Base-by-base conservation (phyloP, 1,284 basidiomycete genomes). In the Athelia sp. region DNA sequence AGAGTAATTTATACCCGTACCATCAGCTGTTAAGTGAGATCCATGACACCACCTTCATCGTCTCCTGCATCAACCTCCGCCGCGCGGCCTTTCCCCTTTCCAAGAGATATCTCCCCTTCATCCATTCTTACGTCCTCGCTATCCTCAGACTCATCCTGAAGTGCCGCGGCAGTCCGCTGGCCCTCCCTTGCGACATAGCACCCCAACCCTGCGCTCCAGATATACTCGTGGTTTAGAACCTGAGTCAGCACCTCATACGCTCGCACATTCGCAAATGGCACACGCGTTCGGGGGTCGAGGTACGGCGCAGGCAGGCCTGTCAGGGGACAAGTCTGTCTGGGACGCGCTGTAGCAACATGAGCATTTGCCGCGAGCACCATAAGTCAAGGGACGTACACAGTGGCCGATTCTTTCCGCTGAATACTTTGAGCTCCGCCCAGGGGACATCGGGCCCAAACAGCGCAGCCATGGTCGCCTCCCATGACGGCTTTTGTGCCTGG, bases 371-470 rank as follows among this genome's bases (percentile, higher is more conserved):
- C 19, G 50, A 43, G 46, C 38, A 50, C 29, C 21, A 50, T 47
- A 19, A 46, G 43, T n/a, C n/a, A n/a, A 29, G 26, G 13, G 18
- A 72, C 77, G 44, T 58, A 87, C 85, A 65, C 35, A 82, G 51
- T 0, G 85, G 87, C 19, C 86, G 69, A 19, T 72, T 72, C 62
- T 82, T 85, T 17, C 76, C 72, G 1, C 72, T 62, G 54, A 78
- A 87, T 1, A 84, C 82, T 52, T 75, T 79, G 18, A 87, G 53
- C 17, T 81, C 75, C 45, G 84, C 80, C 87, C 85, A 90, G 35
- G 77, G 70, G 10, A 84, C 81, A 56, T 87, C 79, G 48, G 82
- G 72, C 3, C 90, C 90, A 56, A 93, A 90, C 67, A 93, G 72
- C 1, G 85, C 82, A 11, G 73, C 62, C 83, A 90, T 90, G 2